Evolutionary conservation across 768 basidiomycete genomes (phyloP).

Genomic region (Amanita pallidorosea): DNA sequence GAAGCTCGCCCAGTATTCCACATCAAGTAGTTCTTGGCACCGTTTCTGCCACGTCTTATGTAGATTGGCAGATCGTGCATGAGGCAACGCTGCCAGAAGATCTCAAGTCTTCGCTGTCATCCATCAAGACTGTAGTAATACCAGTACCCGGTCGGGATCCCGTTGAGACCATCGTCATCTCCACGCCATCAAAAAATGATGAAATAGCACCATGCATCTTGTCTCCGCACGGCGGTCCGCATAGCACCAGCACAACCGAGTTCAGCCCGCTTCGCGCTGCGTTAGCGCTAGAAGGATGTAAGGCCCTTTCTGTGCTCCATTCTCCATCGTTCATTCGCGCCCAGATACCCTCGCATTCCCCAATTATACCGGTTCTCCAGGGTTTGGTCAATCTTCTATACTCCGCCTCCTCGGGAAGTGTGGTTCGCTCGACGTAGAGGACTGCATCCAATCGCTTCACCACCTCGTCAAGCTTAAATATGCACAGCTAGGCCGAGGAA

Average conservation of each 20-base stretch:
- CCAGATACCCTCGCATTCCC: slow-evolving; percentile 45
- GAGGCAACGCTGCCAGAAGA: slow-evolving; percentile 20
- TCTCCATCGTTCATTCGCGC: not conserved
- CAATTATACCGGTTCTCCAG: too few relatives aligned
- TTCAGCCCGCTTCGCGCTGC: slow-evolving; percentile 35
- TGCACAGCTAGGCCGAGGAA: slow-evolving; percentile 26
- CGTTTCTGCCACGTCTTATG: not conserved
- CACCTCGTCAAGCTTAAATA: too few relatives aligned
- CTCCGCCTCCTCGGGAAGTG: slow-evolving; percentile 43
- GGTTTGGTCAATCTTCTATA: slow-evolving; percentile 34
- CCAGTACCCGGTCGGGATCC: too few relatives aligned
- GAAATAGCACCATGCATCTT: slow-evolving; percentile 27
- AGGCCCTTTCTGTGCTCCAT: slow-evolving; percentile 13
- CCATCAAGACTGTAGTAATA: slow-evolving; percentile 13
- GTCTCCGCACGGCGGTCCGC: slow-evolving; percentile 55
- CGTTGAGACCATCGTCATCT: too few relatives aligned
- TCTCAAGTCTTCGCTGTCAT: slow-evolving; percentile 22
- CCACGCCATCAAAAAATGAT: too few relatives aligned
- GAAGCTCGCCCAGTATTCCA: slow-evolving; percentile 37
- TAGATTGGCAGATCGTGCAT: not conserved
- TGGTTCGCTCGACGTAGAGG: slow-evolving; percentile 54
- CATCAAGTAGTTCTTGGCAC: slow-evolving; percentile 38
- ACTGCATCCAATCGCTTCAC: slow-evolving; percentile 42
- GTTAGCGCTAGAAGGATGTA: slow-evolving; percentile 53
- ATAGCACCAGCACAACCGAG: slow-evolving; percentile 32